Base-by-base conservation (phyloP, 2,329 filamentous ascomycete genomes). In the Calonectria ilicicola region DNA sequence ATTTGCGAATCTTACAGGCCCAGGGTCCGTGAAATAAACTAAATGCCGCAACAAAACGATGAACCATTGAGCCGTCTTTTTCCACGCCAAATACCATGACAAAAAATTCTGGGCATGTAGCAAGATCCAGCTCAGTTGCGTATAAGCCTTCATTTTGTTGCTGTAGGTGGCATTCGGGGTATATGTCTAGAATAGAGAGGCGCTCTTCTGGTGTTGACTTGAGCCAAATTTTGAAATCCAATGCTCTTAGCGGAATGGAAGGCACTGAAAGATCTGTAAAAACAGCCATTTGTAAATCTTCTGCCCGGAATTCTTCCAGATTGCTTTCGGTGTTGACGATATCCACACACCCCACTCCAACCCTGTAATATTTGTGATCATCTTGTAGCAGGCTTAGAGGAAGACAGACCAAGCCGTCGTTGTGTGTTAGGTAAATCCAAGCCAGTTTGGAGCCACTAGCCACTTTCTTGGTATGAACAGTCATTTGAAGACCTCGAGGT, bases 181-280 rank as follows among this genome's bases (percentile, higher is more conserved):
- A 62, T 19, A 66, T 51, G 19, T 72, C 49, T 2, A 65, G 19
- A 5, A 65, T 51, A 8, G 49, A 65, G 12, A 72, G 60, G 15
- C 42, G 67, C 35, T 72, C 66, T 21, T 63, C 70, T 14, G 49
- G 21, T 5, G 66, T 62, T 10, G 69, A 71, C 32, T 67, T 60
- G 26, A 71, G 26, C 63, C 53, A 56, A 3, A 71, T 14, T 26
- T 56, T 46, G 23, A 71, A 60, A 10, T 71, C 69, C 17, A 70
- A 63, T 1, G 49, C 49, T 21, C 64, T 32, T 3, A 26, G 17
- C 1, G 69, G 63, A 14, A 71, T 63, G 5, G 35, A 44, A 1
- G 69, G 69, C 19, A 71, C 49, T 2, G 69, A 63, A 21, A 71
- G 69, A 17, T 71, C 69, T 2, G 69, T 63, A n/a, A 53, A 67